These are phyloP conservation scores for Colletotrichum cuscutae DNA, from an alignment of 2,329 filamentous ascomycete species.

Conservation along the genomic window DNA sequence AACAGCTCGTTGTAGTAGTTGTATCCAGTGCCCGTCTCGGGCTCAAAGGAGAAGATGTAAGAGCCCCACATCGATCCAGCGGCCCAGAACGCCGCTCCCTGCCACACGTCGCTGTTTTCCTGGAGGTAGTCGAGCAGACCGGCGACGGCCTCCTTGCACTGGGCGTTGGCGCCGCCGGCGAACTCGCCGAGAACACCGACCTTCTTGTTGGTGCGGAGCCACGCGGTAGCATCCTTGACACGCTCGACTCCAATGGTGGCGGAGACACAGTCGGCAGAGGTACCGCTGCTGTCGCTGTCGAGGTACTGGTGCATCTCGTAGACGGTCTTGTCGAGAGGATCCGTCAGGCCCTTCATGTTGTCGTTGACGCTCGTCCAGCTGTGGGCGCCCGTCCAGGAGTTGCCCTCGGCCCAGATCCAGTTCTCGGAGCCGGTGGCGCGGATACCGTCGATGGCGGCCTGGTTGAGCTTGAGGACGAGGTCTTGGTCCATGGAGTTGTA, in stretches of 20 bases:
- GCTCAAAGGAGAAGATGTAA: constrained; percentile 53
- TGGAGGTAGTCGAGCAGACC: constrained; percentile 58
- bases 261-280: constrained; percentile 52
- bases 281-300: constrained; percentile 58
- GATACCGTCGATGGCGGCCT: constrained; percentile 67
- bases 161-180: constrained; percentile 56
- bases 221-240: constrained; percentile 53
- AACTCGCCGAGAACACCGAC: constrained; percentile 60
- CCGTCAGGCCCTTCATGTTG: constrained; percentile 51
- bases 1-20: constrained; percentile 35
- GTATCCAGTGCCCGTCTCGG: constrained; percentile 48
- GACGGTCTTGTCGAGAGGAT: constrained; percentile 54
- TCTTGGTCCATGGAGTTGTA: constrained; percentile 66
- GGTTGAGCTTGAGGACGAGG: constrained; percentile 65
- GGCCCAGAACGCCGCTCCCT: constrained; percentile 56
- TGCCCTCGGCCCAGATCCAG: constrained; percentile 61
- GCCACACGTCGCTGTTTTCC: constrained; percentile 62
- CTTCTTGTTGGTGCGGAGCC: constrained; percentile 61
- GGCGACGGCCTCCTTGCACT: constrained; percentile 58
- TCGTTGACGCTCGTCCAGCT: constrained; percentile 45
- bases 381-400: constrained; percentile 57
- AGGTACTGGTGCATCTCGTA: constrained; percentile 66
- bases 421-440: constrained; percentile 61
- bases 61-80: constrained; percentile 63
- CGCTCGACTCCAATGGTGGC: constrained; percentile 55